A percentile compares a stretch with the other conserved stretches of the same genome.
Evolutionary conservation across 164 flowering plant genomes (phyloP).

Genomic region (Stephania japonica): DNA sequence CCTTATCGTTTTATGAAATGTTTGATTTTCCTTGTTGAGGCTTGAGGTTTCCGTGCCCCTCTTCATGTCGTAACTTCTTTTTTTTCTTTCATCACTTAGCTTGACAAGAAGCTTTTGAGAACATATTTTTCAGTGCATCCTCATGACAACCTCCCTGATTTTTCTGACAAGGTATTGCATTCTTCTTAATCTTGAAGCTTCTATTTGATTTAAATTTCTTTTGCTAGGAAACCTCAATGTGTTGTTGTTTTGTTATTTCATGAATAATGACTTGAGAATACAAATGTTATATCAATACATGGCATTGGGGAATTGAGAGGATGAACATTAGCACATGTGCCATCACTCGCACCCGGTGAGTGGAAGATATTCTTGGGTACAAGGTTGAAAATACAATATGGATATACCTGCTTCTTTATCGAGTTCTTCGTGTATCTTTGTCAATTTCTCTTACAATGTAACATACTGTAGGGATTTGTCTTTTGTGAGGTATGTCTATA

Average conservation of each 20-base stretch:
- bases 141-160: conserved; percentile 64
- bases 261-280: neutral
- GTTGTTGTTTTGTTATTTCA: neutral
- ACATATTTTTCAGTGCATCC: conserved; percentile 65
- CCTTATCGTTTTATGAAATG: neutral
- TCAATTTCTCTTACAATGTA: neutral
- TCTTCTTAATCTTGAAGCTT: neutral
- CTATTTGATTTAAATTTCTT: neutral
- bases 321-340: neutral
- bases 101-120: conserved; percentile 71
- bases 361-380: neutral
- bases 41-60: conserved; percentile 10
- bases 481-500: neutral
- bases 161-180: conserved; percentile 78
- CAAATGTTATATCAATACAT: neutral
- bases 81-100: conserved; percentile 41
- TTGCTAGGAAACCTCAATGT: neutral
- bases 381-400: neutral
- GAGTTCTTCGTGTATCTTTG: neutral
- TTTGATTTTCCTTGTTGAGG: neutral
- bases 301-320: neutral
- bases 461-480: neutral
- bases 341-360: neutral
- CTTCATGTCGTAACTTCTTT: neutral
- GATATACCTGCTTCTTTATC: neutral